These are phyloP conservation scores for Coniochaeta sp. DNA, from an alignment of 2,329 filamentous ascomycete genomes.

Conservation along the genomic window DNA sequence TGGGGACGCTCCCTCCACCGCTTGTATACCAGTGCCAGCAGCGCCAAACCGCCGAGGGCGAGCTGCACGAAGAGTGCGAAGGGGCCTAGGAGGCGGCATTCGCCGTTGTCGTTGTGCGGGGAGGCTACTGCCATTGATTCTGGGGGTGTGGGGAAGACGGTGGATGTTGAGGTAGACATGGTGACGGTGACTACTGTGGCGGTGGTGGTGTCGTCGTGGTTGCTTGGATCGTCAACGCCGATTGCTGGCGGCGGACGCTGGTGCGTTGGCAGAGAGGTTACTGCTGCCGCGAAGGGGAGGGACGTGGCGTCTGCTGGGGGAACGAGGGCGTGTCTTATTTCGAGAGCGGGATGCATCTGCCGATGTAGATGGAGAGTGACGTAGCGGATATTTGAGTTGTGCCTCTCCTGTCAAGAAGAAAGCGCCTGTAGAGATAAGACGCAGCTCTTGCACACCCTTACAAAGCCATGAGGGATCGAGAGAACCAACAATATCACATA, in stretches of 20 bases:
- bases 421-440: neutral
- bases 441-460: neutral
- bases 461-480: neutral
- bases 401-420: neutral
- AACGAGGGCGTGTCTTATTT: neutral
- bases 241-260: neutral
- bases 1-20: constrained; percentile 88
- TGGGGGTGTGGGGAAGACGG: neutral
- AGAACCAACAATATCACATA: neutral
- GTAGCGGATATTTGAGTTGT: neutral
- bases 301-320: neutral
- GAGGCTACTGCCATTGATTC: neutral
- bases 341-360: neutral
- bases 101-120: constrained; percentile 43
- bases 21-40: constrained; percentile 87
- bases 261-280: neutral
- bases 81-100: constrained; percentile 80
- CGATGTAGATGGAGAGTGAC: neutral
- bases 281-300: neutral
- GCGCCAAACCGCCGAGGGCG: constrained; percentile 73
- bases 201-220: neutral
- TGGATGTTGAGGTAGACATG: neutral
- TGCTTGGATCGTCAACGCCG: neutral
- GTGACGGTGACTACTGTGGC: neutral
- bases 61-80: constrained; percentile 89